phyloP scores from a whole-genome alignment of 257 asterid genomes.

The Coffea eugenioides region DNA sequence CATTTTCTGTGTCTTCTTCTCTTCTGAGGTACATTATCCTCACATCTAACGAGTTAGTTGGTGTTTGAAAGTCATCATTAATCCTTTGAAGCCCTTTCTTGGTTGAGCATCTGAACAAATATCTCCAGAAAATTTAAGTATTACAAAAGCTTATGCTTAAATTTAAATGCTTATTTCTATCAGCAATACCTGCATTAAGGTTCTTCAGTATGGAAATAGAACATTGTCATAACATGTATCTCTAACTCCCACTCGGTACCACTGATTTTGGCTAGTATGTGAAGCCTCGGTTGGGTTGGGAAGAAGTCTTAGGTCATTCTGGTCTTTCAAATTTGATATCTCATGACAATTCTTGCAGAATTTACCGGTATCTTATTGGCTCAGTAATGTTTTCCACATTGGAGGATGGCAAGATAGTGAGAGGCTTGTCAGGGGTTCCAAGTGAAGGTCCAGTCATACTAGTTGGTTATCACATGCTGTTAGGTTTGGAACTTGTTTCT shows the following conservation, averaged over 20 bases:
- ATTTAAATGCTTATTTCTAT: neutral
- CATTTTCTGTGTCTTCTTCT: neutral
- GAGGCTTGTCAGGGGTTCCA: conserved; percentile 84
- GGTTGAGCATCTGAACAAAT: no score
- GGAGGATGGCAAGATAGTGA: conserved; percentile 79
- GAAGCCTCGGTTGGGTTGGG: neutral
- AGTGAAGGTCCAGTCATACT: conserved; percentile 81
- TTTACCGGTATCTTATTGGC: conserved; percentile 41
- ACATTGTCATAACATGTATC: neutral
- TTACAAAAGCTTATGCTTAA: neutral
- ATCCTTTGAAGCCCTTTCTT: neutral
- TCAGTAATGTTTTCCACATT: conserved; percentile 69
- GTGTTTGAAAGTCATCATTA: neutral
- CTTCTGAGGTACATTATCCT: neutral
- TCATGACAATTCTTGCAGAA: conserved; percentile 36
- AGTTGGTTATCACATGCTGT: conserved; percentile 96
- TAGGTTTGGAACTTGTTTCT: conserved; percentile 74
- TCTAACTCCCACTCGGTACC: neutral
- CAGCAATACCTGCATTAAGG: neutral
- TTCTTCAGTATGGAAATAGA: neutral
- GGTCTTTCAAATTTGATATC: neutral
- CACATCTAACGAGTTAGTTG: neutral
- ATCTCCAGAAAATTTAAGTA: neutral
- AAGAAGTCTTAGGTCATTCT: neutral
- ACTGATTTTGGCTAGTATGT: neutral